Evolutionary conservation across 768 basidiomycete genomes (phyloP).

Genomic region (Cystobasidium tubakii): DNA sequence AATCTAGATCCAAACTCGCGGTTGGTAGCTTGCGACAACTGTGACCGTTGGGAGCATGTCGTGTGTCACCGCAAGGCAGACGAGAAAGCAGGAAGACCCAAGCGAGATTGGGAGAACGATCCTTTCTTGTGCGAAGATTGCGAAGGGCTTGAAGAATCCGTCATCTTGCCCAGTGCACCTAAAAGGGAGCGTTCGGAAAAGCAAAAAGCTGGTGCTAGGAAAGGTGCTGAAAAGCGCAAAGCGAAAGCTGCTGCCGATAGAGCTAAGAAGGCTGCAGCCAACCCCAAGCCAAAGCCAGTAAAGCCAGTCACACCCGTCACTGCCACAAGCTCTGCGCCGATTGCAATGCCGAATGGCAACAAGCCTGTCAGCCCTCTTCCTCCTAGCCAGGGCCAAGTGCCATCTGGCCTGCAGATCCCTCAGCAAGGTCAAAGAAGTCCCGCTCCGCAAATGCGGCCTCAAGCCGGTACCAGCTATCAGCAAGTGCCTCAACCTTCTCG

Average conservation of each 20-base stretch:
- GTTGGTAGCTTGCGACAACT: slow-evolving; percentile 22
- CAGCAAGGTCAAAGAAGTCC: not conserved
- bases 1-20: slow-evolving; percentile 21
- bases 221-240: slow-evolving; percentile 28
- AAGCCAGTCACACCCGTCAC: not conserved
- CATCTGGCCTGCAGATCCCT: not conserved
- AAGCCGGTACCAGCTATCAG: not conserved
- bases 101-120: slow-evolving; percentile 23
- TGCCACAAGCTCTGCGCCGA: not conserved
- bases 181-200: slow-evolving; percentile 23
- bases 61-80: slow-evolving; percentile 24
- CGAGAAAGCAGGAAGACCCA: slow-evolving; percentile 11
- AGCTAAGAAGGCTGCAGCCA: slow-evolving; percentile 7
- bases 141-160: slow-evolving; percentile 12
- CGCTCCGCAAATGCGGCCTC: not conserved
- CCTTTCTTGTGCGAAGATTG: slow-evolving; percentile 31
- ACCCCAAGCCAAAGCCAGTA: not conserved
- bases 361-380: not conserved
- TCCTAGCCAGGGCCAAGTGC: not conserved
- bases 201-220: slow-evolving; percentile 26
- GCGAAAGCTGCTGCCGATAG: slow-evolving; percentile 10
- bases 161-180: slow-evolving; percentile 4
- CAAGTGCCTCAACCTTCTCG: not conserved
- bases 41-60: slow-evolving; percentile 35
- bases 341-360: not conserved